Conservation (phyloP, 2,329 filamentous ascomycete genomes). For the Macrophomina pseudophaseolina region DNA sequence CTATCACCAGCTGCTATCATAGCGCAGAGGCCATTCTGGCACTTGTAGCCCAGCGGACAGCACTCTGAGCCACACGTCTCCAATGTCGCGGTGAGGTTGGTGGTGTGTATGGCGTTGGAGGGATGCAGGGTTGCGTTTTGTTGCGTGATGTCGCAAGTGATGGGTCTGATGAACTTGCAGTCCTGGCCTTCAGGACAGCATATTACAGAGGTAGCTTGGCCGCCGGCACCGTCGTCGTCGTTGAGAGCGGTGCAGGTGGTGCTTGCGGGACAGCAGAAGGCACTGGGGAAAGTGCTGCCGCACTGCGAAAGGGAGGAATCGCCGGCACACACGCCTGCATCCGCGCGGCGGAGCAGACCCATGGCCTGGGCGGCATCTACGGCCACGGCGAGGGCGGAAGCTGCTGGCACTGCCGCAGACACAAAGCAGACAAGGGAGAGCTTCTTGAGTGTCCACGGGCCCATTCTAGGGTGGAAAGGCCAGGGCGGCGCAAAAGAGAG, state of each 20-base stretch:
- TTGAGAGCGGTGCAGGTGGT: conserved; percentile 64
- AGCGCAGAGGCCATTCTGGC: conserved; percentile 59
- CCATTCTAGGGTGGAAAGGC: conserved; percentile 33
- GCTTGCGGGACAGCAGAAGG: conserved; percentile 68
- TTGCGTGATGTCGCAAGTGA: conserved; percentile 66
- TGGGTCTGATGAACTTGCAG: conserved; percentile 67
- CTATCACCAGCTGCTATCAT: conserved; percentile 41
- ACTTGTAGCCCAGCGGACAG: conserved; percentile 76
- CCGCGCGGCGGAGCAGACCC: conserved; percentile 38
- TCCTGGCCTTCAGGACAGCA: conserved; percentile 68
- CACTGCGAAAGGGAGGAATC: conserved; percentile 58
- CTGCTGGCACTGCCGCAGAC: conserved; percentile 32
- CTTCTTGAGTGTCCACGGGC: conserved; percentile 39
- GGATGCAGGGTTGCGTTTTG: conserved; percentile 66
- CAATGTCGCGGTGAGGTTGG: conserved; percentile 60
- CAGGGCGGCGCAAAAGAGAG: conserved; percentile 13
- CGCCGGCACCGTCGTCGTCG: conserved; percentile 59
- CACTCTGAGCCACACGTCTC: conserved; percentile 64
- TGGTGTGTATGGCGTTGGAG: conserved; percentile 68
- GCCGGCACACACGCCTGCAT: conserved; percentile 56
- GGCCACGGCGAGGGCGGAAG: conserved; percentile 33
- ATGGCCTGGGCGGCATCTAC: conserved; percentile 35
- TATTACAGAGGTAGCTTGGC: conserved; percentile 60
- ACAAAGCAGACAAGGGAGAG: conserved; percentile 41
- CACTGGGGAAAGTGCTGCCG: conserved; percentile 59